These are phyloP conservation scores for Umbelopsis isabellina DNA, from an alignment of 192 early-diverging fungal species.

Conservation along the genomic window DNA sequence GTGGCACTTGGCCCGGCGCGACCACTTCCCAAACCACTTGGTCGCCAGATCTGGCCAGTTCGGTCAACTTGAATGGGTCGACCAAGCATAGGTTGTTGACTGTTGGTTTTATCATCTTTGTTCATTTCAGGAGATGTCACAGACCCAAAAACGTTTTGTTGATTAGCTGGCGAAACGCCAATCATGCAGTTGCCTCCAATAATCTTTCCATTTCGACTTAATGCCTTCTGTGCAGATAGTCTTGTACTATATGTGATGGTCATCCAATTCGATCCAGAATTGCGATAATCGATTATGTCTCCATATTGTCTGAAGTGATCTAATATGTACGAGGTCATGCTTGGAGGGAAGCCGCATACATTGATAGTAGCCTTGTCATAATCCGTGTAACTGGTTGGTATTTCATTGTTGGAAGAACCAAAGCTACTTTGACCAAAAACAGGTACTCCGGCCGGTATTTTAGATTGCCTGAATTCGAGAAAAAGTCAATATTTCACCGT, in stretches of 20 bases:
- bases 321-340: slow-evolving; percentile 22
- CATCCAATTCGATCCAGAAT: slow-evolving; percentile 36
- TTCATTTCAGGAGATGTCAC: slow-evolving; percentile 11
- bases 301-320: slow-evolving; percentile 36
- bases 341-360: slow-evolving; percentile 36
- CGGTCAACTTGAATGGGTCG: slow-evolving; percentile 8
- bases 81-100: neutral
- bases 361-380: slow-evolving; percentile 23
- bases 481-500: neutral
- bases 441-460: neutral
- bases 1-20: slow-evolving; percentile 6
- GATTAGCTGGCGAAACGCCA: slow-evolving; percentile 26
- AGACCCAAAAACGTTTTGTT: slow-evolving; percentile 15
- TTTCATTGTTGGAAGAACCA: slow-evolving; percentile 13
- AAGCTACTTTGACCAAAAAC: slow-evolving; percentile 7
- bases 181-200: slow-evolving; percentile 34
- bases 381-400: slow-evolving; percentile 6
- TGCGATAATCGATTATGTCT: slow-evolving; percentile 23
- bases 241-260: slow-evolving; percentile 30
- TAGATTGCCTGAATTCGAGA: neutral
- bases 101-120: slow-evolving; percentile 15
- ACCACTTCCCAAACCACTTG: slow-evolving; percentile 7
- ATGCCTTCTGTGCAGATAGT: slow-evolving; percentile 29
- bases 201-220: slow-evolving; percentile 30
- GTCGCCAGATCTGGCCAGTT: slow-evolving; percentile 27